Evolutionary conservation across 805 yeast species (phyloP).

Genomic region (Candida andamanensis): DNA sequence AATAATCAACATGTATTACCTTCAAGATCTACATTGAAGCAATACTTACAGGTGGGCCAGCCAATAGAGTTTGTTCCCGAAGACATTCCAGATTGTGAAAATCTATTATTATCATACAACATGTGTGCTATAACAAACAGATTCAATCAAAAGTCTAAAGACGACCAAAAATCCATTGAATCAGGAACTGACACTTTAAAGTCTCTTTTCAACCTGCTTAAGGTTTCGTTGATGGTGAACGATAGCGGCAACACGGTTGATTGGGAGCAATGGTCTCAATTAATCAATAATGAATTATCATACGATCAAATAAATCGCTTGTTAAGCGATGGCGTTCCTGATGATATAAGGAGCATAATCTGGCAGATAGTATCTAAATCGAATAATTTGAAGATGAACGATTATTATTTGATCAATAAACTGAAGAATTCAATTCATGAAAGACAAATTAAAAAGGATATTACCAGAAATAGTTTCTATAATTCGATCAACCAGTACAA

Average conservation of each 20-base stretch:
- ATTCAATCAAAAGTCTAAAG: constrained; percentile 39
- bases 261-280: constrained; percentile 86
- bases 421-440: constrained; percentile 58
- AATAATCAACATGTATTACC: too few species aligned
- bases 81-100: not conserved
- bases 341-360: constrained; percentile 77
- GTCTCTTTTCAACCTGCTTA: constrained; percentile 21
- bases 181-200: constrained; percentile 36
- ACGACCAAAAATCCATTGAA: constrained; percentile 26
- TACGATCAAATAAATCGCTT: constrained; percentile 61
- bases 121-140: constrained; percentile 51
- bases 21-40: constrained; percentile 5
- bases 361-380: constrained; percentile 89
- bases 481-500: constrained; percentile 49
- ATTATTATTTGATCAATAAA: constrained; percentile 48
- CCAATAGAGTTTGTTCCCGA: constrained; percentile 10
- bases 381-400: constrained; percentile 60
- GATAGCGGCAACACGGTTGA: constrained; percentile 36
- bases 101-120: constrained; percentile 21
- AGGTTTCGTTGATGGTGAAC: constrained; percentile 13
- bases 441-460: constrained; percentile 72
- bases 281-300: constrained; percentile 69
- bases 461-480: constrained; percentile 80
- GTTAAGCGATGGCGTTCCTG: constrained; percentile 75
- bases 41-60: constrained; percentile 6